Conservation (phyloP, 257 asterid species). For the Petunia axillaris region DNA sequence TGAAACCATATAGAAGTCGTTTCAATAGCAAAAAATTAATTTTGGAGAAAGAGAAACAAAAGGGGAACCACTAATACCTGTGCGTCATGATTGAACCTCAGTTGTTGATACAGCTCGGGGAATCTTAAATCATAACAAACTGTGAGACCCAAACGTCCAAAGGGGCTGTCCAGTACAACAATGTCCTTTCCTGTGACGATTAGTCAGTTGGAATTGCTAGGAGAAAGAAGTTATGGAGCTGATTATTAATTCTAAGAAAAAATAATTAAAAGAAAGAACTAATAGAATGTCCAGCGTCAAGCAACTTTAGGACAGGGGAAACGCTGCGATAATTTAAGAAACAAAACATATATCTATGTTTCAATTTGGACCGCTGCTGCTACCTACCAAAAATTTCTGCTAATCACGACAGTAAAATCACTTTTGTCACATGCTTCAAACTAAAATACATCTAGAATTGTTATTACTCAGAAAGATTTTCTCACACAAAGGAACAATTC, state of each 20-base stretch:
- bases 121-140: constrained; percentile 95
- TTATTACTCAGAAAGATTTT: background rate
- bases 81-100: constrained; percentile 75
- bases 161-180: constrained; percentile 75
- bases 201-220: background rate
- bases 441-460: background rate
- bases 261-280: background rate
- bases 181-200: constrained; percentile 58
- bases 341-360: background rate
- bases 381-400: background rate
- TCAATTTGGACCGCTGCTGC: background rate
- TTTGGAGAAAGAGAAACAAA: constrained; percentile 10
- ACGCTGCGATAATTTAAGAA: background rate
- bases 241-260: background rate
- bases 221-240: background rate
- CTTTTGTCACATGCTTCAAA: background rate
- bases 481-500: background rate
- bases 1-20: constrained; percentile 25
- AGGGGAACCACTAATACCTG: constrained; percentile 41
- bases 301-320: background rate
- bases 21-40: background rate
- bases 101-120: constrained; percentile 90
- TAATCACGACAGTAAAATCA: background rate
- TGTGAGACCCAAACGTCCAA: constrained; percentile 81
- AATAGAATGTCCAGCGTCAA: background rate